phyloP scores from a whole-genome alignment of 352 stramenopile genomes.

The Phytophthora lateralis region DNA sequence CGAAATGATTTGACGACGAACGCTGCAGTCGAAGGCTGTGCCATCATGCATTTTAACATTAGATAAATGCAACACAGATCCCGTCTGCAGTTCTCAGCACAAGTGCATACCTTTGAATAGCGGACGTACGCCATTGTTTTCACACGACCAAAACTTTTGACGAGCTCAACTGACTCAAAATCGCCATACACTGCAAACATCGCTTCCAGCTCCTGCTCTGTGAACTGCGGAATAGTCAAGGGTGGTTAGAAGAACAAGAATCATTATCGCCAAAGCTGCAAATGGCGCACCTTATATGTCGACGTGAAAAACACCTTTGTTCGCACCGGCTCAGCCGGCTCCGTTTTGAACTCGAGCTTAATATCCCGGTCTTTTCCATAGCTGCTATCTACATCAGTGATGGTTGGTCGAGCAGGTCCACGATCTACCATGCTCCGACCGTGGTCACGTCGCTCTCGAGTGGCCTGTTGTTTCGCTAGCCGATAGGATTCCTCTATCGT shows the following conservation, averaged over 20 bases:
- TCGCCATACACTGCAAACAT: conserved; percentile 86
- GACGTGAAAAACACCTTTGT: conserved; percentile 76
- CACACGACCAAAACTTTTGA: conserved; percentile 79
- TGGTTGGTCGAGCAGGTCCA: conserved; percentile 6
- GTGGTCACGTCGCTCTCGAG: conserved; percentile 20
- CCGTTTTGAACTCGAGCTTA: conserved; percentile 26
- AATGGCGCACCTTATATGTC: conserved; percentile 59
- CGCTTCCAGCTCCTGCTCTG: conserved; percentile 73
- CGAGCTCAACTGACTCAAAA: conserved; percentile 69
- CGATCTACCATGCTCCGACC: conserved; percentile 16
- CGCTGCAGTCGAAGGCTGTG: conserved; percentile 50
- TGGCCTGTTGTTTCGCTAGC: conserved; percentile 50
- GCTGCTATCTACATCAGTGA: conserved; percentile 12
- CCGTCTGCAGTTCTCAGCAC: conserved; percentile 2
- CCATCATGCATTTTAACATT: conserved; percentile 3
- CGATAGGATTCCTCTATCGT: conserved; percentile 38
- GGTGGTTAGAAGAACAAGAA: conserved; percentile 6
- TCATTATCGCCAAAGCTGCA: neutral
- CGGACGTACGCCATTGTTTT: conserved; percentile 88
- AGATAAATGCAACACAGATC: conserved; percentile 2
- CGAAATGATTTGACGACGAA: conserved; percentile 64
- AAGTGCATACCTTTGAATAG: conserved; percentile 58
- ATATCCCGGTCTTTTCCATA: conserved; percentile 21
- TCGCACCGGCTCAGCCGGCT: conserved; percentile 15
- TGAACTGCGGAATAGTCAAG: conserved; percentile 51